phyloP scores from a whole-genome alignment of 2,329 filamentous ascomycete species.

The Xylariaceae sp. region DNA sequence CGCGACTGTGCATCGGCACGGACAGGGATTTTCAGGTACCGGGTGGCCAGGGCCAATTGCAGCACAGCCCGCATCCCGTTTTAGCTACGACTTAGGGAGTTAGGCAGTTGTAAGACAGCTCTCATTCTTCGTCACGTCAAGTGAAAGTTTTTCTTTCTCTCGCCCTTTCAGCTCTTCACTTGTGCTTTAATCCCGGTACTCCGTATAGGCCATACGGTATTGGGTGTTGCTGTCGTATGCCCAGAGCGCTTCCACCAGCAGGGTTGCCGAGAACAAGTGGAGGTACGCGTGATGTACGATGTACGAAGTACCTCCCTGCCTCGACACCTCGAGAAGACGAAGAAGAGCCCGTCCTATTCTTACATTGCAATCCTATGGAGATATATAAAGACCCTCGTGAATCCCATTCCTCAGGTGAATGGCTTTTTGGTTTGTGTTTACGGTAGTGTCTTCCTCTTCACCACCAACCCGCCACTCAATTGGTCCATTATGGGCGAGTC shows the following conservation, averaged over 20 bases:
- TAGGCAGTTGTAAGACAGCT: constrained; percentile 24
- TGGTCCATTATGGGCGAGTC: constrained; percentile 12
- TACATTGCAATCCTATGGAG: neutral
- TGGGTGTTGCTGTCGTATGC: constrained; percentile 2
- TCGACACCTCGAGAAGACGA: neutral
- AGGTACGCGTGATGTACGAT: neutral
- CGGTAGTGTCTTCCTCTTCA: neutral
- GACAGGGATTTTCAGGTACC: constrained; percentile 30
- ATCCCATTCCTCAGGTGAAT: constrained; percentile 7
- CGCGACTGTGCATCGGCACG: neutral
- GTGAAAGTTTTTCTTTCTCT: constrained; percentile 15
- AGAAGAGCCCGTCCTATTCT: neutral
- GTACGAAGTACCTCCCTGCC: neutral
- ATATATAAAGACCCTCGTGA: constrained; percentile 17
- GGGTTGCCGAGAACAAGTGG: constrained; percentile 9
- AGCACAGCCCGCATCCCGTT: constrained; percentile 25
- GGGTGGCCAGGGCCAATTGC: constrained; percentile 26
- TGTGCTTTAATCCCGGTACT: neutral
- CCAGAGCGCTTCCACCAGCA: constrained; percentile 10
- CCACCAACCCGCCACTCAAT: neutral
- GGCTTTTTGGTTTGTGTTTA: constrained; percentile 4
- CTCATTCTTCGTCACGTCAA: constrained; percentile 21
- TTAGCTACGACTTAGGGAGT: constrained; percentile 18
- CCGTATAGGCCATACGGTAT: constrained; percentile 17
- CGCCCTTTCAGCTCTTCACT: neutral